Evolutionary conservation across 495 filamentous ascomycete genomes (phyloP), one percentile per base, ranked within the genome.

Genomic region (Hypoxylon trugodes): DNA sequence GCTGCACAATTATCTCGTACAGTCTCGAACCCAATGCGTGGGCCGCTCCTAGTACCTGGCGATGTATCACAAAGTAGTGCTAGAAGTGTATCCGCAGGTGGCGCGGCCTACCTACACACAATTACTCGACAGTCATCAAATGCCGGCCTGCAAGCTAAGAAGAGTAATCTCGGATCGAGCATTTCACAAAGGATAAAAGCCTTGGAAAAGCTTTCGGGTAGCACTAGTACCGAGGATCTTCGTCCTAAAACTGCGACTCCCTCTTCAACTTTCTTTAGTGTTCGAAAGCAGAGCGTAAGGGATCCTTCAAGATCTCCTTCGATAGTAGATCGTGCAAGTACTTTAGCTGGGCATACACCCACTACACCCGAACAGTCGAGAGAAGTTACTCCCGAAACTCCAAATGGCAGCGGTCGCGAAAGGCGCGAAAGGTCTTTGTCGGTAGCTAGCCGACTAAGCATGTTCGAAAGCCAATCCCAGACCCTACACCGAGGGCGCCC

Each of bases 141-240:
- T 15, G 68, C 76, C 15, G 78, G 81, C 28, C 65, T 81, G 13
- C 69, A 86, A 49, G 84, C 87, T 1, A 93, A 90, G 77, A 92
- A 89, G 72, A 82, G 86, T 73, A 94, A 92, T 69, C 83, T 96
- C 15, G 93, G 92, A 1, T 90, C 89, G 21, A 91, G 91, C 33
- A 96, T 97, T 66, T 93, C 91, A 6, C 89, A 90, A 71, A 87
- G 93, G 48, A 96, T 97, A 69, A 91, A 95, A 69, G 91, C 92
- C 10, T 79, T 97, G 38, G 89, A 93, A 69, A 88, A 88, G 59
- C 78, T 92, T n/a, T 88, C 87, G 0, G 80, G 75, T 36, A 30
- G 24, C 8, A 10, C 57, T 7, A 77, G 30, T 37, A 22, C 62
- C 2, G 72, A 69, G 12, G 66, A 67, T n/a, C 13, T 18, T 45